Conservation (phyloP, 2,329 filamentous ascomycete species). For the Lasiodiplodia hormozganensis region DNA sequence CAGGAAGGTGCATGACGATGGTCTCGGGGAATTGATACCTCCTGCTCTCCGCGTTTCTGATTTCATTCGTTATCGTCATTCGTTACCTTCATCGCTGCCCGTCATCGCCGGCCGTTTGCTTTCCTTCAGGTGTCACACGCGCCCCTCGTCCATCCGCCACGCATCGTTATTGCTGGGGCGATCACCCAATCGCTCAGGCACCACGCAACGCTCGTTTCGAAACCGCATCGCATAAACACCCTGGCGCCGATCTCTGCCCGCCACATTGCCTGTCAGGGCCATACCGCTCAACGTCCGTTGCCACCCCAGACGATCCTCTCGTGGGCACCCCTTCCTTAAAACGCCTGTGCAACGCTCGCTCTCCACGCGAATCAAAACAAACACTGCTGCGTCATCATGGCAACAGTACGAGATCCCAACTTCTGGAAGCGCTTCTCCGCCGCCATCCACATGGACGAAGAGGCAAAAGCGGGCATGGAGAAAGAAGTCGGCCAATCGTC, state of each 20-base stretch:
- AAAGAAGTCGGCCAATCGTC: slow-evolving; percentile 27
- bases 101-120: neutral
- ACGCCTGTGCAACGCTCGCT: neutral
- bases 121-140: neutral
- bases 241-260: slow-evolving; percentile 7
- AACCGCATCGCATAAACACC: slow-evolving; percentile 21
- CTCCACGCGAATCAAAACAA: neutral
- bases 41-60: slow-evolving; percentile 6
- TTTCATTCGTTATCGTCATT: neutral
- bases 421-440: slow-evolving; percentile 68
- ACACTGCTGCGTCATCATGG: slow-evolving; percentile 44
- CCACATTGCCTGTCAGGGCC: slow-evolving; percentile 6
- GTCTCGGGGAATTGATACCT: neutral
- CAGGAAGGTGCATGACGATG: slow-evolving; percentile 16
- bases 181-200: neutral
- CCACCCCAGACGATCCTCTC: neutral
- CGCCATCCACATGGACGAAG: slow-evolving; percentile 64
- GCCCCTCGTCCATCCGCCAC: neutral
- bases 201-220: slow-evolving; percentile 14
- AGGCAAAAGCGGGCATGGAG: slow-evolving; percentile 33
- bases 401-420: slow-evolving; percentile 61
- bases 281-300: neutral
- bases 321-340: neutral
- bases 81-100: slow-evolving; percentile 4
- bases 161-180: neutral